These are phyloP conservation scores for Populus ilicifolia DNA, from an alignment of 345 rosid genomes.

Conservation along the genomic window DNA sequence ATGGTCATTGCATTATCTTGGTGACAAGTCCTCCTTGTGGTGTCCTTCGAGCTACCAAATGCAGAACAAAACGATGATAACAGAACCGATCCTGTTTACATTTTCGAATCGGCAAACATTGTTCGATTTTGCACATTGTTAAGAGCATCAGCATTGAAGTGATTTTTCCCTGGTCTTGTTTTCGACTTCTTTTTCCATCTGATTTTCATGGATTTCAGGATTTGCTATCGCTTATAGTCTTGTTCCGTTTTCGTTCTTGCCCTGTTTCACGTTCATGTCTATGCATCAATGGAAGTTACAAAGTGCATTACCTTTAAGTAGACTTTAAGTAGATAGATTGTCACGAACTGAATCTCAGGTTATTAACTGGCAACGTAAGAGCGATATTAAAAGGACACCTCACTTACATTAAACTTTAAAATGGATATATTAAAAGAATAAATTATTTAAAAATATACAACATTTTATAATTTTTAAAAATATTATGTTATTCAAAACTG, in stretches of 20 bases:
- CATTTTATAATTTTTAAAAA: too few species aligned
- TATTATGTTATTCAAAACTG: too few species aligned
- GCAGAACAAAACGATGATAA: slow-evolving; percentile 64
- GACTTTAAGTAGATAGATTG: background rate
- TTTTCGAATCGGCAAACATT: background rate
- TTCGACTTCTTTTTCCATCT: background rate
- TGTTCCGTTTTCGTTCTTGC: background rate
- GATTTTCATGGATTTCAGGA: background rate
- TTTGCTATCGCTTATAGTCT: background rate
- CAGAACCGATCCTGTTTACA: too few species aligned
- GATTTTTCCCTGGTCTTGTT: background rate
- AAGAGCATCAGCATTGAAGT: background rate
- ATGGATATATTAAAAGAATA: too few species aligned
- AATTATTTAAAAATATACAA: too few species aligned
- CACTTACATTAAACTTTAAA: too few species aligned
- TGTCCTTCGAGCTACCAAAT: slow-evolving; percentile 46
- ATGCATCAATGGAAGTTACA: background rate
- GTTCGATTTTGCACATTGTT: slow-evolving; percentile 4
- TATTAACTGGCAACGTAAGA: too few species aligned
- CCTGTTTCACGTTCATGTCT: background rate
- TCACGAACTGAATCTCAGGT: too few species aligned
- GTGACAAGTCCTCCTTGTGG: slow-evolving; percentile 72
- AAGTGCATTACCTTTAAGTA: background rate
- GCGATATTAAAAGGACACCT: too few species aligned
- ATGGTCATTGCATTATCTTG: slow-evolving; percentile 51